phyloP scores from a whole-genome alignment of 352 stramenopile species.

The Pythium phragmitis region DNA sequence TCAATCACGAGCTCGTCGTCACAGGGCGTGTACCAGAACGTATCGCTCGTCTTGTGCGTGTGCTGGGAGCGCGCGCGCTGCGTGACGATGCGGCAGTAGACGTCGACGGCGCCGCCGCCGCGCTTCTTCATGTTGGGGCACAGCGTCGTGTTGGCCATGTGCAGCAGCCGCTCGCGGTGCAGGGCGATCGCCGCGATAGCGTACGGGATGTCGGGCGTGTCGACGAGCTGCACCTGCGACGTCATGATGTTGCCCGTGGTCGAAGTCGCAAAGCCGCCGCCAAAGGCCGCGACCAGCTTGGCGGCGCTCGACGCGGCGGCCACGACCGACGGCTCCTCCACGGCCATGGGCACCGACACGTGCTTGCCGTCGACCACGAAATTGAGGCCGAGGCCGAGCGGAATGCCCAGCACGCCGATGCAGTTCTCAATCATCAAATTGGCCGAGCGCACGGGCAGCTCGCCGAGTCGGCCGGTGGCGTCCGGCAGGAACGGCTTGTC shows the following conservation, averaged over 20 bases:
- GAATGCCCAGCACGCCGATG: conserved; percentile 82
- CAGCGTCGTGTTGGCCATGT: conserved; percentile 71
- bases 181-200: conserved; percentile 52
- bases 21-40: conserved; percentile 61
- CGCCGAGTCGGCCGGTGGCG: conserved; percentile 44
- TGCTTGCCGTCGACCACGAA: conserved; percentile 83
- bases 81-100: conserved; percentile 81
- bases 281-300: conserved; percentile 74
- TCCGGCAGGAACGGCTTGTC: conserved; percentile 13
- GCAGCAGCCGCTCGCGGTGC: conserved; percentile 58
- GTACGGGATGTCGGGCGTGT: conserved; percentile 54
- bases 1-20: conserved; percentile 55
- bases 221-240: conserved; percentile 82
- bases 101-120: conserved; percentile 70
- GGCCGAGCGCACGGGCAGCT: conserved; percentile 71
- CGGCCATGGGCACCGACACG: conserved; percentile 80
- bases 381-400: conserved; percentile 83
- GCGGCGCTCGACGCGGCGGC: conserved; percentile 79
- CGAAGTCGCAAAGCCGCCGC: conserved; percentile 69
- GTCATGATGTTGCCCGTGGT: conserved; percentile 87
- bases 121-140: conserved; percentile 87
- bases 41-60: conserved; percentile 13
- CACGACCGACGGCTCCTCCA: conserved; percentile 86
- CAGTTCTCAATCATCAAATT: conserved; percentile 92
- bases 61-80: conserved; percentile 31